These are phyloP conservation scores for Rhizopogon vinicolor DNA, from an alignment of 768 basidiomycete genomes.

Conservation along the genomic window DNA sequence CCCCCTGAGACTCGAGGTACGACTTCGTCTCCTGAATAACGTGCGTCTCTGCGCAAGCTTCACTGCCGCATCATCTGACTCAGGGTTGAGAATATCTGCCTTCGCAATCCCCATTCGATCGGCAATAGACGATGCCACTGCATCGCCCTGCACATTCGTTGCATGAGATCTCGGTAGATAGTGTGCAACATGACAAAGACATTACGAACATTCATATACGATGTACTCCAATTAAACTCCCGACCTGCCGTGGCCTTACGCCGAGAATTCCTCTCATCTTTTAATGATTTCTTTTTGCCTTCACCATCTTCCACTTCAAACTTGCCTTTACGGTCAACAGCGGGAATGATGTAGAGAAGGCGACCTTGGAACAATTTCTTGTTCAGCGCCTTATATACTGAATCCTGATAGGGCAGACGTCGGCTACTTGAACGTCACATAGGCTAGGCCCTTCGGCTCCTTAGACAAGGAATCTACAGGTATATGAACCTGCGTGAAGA, in stretches of 20 bases:
- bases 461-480: constrained; percentile 44
- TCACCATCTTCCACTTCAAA: constrained; percentile 34
- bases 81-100: constrained; percentile 82
- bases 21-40: constrained; percentile 93
- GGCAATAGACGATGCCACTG: constrained; percentile 87
- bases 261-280: constrained; percentile 53
- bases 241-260: constrained; percentile 66
- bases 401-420: constrained; percentile 61
- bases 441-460: constrained; percentile 58
- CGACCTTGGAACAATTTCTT: constrained; percentile 88
- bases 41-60: constrained; percentile 95
- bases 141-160: constrained; percentile 65
- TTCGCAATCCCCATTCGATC: constrained; percentile 85
- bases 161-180: constrained; percentile 17
- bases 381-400: constrained; percentile 77
- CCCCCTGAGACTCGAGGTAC: constrained; percentile 78
- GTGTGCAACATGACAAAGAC: constrained; percentile 12
- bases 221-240: constrained; percentile 88
- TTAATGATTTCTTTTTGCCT: constrained; percentile 49
- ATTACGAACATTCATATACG: constrained; percentile 93
- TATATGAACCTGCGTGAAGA: constrained; percentile 46
- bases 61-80: constrained; percentile 79
- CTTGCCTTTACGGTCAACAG: constrained; percentile 60
- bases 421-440: constrained; percentile 45
- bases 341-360: constrained; percentile 84